Evolutionary conservation across 2,329 filamentous ascomycete genomes (phyloP).

Genomic region (Acephala macrosclerotiorum): DNA sequence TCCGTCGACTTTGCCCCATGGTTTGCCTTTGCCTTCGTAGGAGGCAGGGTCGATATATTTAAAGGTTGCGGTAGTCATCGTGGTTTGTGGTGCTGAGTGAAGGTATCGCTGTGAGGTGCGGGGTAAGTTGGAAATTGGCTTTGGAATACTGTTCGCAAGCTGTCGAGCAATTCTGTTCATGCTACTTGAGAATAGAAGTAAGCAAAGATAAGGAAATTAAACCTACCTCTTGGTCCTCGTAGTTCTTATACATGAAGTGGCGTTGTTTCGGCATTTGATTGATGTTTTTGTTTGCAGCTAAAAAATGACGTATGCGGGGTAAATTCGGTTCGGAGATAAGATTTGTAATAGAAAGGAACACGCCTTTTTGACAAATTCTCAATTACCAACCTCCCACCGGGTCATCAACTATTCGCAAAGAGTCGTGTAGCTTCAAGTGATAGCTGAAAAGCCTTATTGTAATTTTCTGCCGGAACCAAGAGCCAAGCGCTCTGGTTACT

Average conservation of each 20-base stretch:
- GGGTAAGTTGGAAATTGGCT: neutral
- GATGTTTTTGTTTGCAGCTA: no score
- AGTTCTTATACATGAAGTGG: neutral
- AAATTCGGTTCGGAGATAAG: neutral
- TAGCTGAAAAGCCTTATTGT: no score
- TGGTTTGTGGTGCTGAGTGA: constrained; percentile 54
- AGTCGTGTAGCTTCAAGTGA: no score
- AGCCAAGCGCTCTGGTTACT: no score
- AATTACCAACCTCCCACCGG: neutral
- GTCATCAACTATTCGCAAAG: no score
- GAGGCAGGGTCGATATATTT: constrained; percentile 65
- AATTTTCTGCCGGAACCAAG: no score
- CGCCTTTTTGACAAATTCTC: neutral
- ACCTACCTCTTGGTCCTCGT: neutral
- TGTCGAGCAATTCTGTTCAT: constrained; percentile 6
- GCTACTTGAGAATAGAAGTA: neutral
- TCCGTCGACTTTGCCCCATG: constrained; percentile 71
- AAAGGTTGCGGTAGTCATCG: constrained; percentile 65
- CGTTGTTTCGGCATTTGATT: neutral
- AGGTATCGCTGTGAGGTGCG: constrained; percentile 5
- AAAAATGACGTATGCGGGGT: neutral
- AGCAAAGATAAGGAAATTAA: neutral
- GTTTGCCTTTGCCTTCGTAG: constrained; percentile 58
- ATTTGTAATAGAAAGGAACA: neutral
- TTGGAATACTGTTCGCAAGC: neutral